Evolutionary conservation across 805 yeast genomes (phyloP), one percentile per base, ranked within the genome.

Genomic region (Blastobotrys terrestris): DNA sequence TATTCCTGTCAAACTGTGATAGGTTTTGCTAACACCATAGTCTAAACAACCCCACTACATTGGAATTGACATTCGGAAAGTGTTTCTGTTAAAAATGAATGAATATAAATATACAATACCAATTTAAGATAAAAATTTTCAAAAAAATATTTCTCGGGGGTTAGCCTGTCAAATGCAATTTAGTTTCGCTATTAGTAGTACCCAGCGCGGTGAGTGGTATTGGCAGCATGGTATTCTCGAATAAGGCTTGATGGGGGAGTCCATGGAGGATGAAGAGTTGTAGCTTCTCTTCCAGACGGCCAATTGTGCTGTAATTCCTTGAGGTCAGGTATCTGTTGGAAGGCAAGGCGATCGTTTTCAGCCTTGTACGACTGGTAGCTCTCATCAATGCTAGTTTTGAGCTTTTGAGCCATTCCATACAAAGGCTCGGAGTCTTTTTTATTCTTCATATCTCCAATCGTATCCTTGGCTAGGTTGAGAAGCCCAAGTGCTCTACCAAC

Each of bases 221-320:
- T 26, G 35, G 11, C 35, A 6, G 35, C 35, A 26, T 11, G 35
- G 19, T 26, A n/a, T 3, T 20, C 20, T 7, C 18, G 14, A 19
- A 47, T 11, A 16, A 35, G 49, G 39, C 44, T 35, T 6, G 14
- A 3, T 52, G 48, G 61, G 1, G 69, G 70, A 7, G 47, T 45
- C 70, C 70, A 66, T 14, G 63, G 59, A 8, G 44, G 46, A 40
- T 48, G 54, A 1, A 56, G 46, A n/a, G 63, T 50, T 13, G 64
- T 56, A 1, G 65, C 67, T 49, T 65, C 64, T 45, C 70, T 52
- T 3, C 70, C 70, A 0, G 69, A 67, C 2, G 70, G 70, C 69
- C 69, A 63, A 35, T 55, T 54, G 7, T 57, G 53, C 8, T 57
- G 59, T 1, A 64, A 53, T 2, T 63, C 69, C n/a, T 58, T 54